Evolutionary conservation across 805 yeast species (phyloP).

Genomic region (Yamadazyma nakazawae): DNA sequence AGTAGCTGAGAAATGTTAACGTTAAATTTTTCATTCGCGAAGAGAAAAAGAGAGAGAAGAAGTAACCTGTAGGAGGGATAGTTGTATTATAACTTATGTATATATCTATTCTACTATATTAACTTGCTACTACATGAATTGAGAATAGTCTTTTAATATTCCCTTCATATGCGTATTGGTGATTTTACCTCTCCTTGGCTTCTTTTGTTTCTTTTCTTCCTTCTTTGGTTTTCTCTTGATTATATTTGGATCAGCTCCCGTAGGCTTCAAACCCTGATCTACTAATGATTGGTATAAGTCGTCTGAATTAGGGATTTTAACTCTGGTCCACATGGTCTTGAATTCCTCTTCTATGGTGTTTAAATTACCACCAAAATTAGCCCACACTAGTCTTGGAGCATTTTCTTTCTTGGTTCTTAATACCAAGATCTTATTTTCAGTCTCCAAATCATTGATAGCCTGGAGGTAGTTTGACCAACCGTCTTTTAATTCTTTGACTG

Average conservation of each 20-base stretch:
- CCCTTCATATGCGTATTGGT: slow-evolving; percentile 98
- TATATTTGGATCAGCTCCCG: slow-evolving; percentile 97
- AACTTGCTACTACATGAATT: slow-evolving; percentile 11
- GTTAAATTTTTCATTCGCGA: neutral
- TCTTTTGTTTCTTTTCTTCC: slow-evolving; percentile 77
- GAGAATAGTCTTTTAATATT: slow-evolving; percentile 78
- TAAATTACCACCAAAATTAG: slow-evolving; percentile 72
- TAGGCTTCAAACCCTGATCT: slow-evolving; percentile 89
- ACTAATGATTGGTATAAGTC: slow-evolving; percentile 76
- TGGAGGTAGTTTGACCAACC: slow-evolving; percentile 93
- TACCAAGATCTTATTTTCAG: slow-evolving; percentile 73
- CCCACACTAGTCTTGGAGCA: slow-evolving; percentile 91
- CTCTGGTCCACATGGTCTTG: slow-evolving; percentile 72
- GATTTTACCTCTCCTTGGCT: slow-evolving; percentile 87
- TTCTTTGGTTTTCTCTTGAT: slow-evolving; percentile 60
- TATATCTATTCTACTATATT: neutral
- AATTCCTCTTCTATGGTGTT: slow-evolving; percentile 77
- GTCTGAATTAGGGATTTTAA: slow-evolving; percentile 76
- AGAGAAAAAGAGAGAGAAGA: neutral
- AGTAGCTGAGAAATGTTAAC: neutral
- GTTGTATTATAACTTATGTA: neutral
- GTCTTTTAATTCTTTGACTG: slow-evolving; percentile 78
- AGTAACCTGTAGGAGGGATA: too few species aligned
- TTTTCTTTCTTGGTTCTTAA: slow-evolving; percentile 90
- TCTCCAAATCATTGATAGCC: slow-evolving; percentile 75